These are phyloP conservation scores for Cystobasidium ongulense DNA, from an alignment of 768 basidiomycete species.

Conservation along the genomic window DNA sequence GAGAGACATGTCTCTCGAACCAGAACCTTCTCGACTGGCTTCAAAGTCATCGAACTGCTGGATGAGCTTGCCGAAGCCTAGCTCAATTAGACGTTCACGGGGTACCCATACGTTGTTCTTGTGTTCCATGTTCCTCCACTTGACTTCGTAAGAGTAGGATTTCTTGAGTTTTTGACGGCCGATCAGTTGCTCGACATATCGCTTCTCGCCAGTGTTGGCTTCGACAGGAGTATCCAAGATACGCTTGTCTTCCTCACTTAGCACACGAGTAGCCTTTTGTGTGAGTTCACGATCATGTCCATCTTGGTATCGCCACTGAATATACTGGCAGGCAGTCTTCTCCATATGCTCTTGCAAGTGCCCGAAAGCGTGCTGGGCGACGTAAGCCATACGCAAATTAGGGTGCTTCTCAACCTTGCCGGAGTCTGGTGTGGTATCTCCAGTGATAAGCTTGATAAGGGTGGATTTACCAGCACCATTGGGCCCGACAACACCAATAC, in stretches of 20 bases:
- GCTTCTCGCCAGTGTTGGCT: conserved; percentile 79
- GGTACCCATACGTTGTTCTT: conserved; percentile 80
- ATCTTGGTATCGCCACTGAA: conserved; percentile 98
- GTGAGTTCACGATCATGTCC: conserved; percentile 91
- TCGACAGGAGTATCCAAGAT: conserved; percentile 76
- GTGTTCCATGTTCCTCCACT: conserved; percentile 48
- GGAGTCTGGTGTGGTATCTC: conserved; percentile 83
- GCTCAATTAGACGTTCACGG: conserved; percentile 72
- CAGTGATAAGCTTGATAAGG: conserved; percentile 85
- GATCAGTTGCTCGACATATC: conserved; percentile 64
- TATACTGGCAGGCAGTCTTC: conserved; percentile 92
- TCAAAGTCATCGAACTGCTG: conserved; percentile 95
- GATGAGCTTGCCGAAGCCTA: conserved; percentile 80
- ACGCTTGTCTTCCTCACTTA: conserved; percentile 76
- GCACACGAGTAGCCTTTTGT: conserved; percentile 80
- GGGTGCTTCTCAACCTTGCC: conserved; percentile 92
- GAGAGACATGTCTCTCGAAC: conserved; percentile 72
- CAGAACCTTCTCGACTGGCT: conserved; percentile 89
- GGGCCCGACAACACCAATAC: conserved; percentile 97
- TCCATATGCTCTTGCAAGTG: conserved; percentile 87
- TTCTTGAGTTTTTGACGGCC: conserved; percentile 97
- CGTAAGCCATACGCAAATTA: conserved; percentile 84
- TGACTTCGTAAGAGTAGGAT: conserved; percentile 76
- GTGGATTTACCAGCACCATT: conserved; percentile 78
- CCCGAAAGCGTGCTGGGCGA: conserved; percentile 96